Evolutionary conservation across 108 stramenopile species (phyloP), one percentile per base, ranked within the genome.

Genomic region (Nitzschia sp.): DNA sequence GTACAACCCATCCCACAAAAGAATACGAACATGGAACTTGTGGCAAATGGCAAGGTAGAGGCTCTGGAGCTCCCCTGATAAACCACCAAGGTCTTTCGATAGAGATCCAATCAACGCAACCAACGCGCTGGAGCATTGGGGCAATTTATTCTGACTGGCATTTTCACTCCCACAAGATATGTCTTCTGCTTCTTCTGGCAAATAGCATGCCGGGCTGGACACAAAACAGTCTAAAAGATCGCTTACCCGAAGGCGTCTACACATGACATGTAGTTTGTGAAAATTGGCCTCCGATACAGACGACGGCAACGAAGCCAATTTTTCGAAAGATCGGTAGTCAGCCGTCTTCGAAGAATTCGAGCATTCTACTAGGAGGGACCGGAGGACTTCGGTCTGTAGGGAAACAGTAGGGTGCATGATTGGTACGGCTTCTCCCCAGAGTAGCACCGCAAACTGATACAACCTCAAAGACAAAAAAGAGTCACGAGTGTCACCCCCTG

Each of bases 371-470:
- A 80, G 48, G 1, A 72, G 53, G 8, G 58, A 65, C 27, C 55
- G 29, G 69, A 90, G 58, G 16, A 87, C 56, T 22, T 82, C 81
- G 4, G 71, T 41, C 45, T 83, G 76, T 38, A 59, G 47, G n/a
- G 38, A 50, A 30, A 82, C 73, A 6, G 84, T 71, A 3, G 83
- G 78, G 64, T 77, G 79, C 25, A 83, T 44, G 17, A 92, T 53
- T 9, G 88, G 85, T 41, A 85, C 63, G 44, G 73, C 79, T 58
- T 77, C 84, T n/a, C 83, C 85, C 91, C 91, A 92, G 15, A 80
- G 46, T 23, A 68, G 26, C 21, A 89, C 53, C 16, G 88, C 65
- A 29, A 82, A 84, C n/a, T 63, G 72, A 41, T 85, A 84, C 25
- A 86, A 61, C 45, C 48, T 45, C 13, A 75, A 26, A 50, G 75